Evolutionary conservation across 345 rosid species (phyloP), one percentile per base, ranked within the genome.

Genomic region (Acer saccharum): DNA sequence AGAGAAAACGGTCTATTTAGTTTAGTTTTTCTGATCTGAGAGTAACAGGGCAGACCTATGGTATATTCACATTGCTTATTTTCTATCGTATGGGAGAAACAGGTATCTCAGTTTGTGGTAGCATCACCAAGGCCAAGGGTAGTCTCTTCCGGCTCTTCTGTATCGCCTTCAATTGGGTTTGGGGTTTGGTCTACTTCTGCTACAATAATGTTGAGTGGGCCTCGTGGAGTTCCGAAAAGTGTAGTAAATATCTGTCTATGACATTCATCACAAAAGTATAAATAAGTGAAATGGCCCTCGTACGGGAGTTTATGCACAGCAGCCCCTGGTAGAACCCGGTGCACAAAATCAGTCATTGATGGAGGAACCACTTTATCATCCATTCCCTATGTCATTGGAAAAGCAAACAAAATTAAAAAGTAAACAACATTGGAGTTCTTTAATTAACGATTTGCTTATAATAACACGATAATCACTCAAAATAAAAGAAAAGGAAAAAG

Each of bases 311-410:
- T 89, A 78, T 90, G 94, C 68, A 90, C 84, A 5, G 94, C 94
- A 62, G 87, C 92, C 2, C 92, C 90, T 0, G 94, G 93, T 54
- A 90, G 83, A 80, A 89, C 67, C 77, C 94, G 80, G 79, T 90
- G 94, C 48, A 88, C 90, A 29, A 89, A 91, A 80, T 89, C 94
- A 9, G 91, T 89, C 94, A 88, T 85, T 10, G 82, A 72, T 63
- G 94, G 93, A 25, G 94, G 94, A 39, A 91, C 94, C 20, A 91
- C 93, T 75, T 41, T 80, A 69, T 91, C 94, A 71, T 90, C 94
- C 94, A 86, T 90, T 62, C 92, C 94, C 92, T 89, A 69, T 39
- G 27, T 65, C n/a, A 55, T 35, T 20, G 3, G 7, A 62, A 80
- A 57, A 44, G 41, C 0, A 21, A 29, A 13, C 55, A 71, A 8